These are phyloP conservation scores for Candida orba DNA, from an alignment of 805 yeast species.

Conservation along the genomic window DNA sequence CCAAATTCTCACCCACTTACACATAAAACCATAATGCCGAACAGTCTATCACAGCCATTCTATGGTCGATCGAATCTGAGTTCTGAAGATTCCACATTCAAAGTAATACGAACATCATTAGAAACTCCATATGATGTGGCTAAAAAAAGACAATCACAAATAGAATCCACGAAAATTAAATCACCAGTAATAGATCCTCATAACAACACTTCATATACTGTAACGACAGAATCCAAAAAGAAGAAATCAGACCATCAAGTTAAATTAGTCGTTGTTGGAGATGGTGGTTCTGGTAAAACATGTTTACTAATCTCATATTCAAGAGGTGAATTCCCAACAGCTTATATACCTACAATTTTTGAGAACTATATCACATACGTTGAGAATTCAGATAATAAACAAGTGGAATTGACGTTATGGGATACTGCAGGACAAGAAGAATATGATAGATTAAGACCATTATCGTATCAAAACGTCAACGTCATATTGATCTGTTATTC, in stretches of 20 bases:
- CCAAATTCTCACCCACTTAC: no score
- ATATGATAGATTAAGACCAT: slow-evolving; percentile 71
- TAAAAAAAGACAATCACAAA: slow-evolving; percentile 16
- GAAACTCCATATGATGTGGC: slow-evolving; percentile 26
- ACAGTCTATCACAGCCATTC: slow-evolving; percentile 17
- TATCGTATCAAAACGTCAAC: slow-evolving; percentile 75
- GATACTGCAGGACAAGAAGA: slow-evolving; percentile 92
- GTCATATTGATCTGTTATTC: slow-evolving; percentile 71
- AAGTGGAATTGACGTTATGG: slow-evolving; percentile 72
- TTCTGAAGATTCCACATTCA: slow-evolving; percentile 14
- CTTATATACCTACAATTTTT: slow-evolving; percentile 77
- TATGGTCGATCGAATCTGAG: slow-evolving; percentile 2
- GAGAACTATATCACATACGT: slow-evolving; percentile 67
- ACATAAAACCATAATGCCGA: no score
- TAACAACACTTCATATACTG: no score
- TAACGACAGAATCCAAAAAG: no score
- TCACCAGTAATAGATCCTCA: no score
- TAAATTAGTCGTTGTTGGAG: slow-evolving; percentile 80
- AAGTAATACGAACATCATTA: slow-evolving; percentile 15
- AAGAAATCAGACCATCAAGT: slow-evolving; percentile 30
- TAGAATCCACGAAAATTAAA: not conserved
- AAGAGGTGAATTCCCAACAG: slow-evolving; percentile 61
- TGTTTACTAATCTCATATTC: slow-evolving; percentile 61
- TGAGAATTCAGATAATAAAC: slow-evolving; percentile 37
- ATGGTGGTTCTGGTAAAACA: slow-evolving; percentile 89